phyloP scores from a whole-genome alignment of 495 filamentous ascomycete species.

The Clohesyomyces aquaticus region DNA sequence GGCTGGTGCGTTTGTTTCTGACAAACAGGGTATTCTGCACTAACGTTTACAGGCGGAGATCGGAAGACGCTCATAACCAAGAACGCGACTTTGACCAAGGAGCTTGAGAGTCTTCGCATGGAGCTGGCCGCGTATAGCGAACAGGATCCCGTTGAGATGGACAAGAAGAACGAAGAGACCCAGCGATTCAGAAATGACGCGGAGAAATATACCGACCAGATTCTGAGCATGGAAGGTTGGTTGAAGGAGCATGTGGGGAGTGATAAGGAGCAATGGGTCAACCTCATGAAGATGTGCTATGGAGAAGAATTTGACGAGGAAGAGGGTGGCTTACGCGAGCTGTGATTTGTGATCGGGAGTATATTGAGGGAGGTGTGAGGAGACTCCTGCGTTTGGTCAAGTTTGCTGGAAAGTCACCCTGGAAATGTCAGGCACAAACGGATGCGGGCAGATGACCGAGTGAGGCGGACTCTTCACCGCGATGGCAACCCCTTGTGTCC shows the following conservation, averaged over 20 bases:
- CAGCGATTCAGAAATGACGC: constrained; percentile 53
- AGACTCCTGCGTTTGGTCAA: background rate
- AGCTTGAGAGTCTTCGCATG: constrained; percentile 48
- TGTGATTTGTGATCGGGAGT: constrained; percentile 40
- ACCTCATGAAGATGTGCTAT: constrained; percentile 61
- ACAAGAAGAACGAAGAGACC: constrained; percentile 56
- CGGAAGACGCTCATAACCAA: constrained; percentile 44
- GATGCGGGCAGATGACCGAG: no score
- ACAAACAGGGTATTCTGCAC: background rate
- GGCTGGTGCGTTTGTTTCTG: constrained; percentile 2
- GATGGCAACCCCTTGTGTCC: no score
- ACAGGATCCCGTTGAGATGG: constrained; percentile 57
- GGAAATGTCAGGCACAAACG: no score
- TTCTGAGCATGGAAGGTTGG: constrained; percentile 66
- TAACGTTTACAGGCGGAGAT: constrained; percentile 27
- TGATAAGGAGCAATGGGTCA: constrained; percentile 57
- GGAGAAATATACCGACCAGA: constrained; percentile 65
- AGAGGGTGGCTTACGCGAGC: constrained; percentile 63
- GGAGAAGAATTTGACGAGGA: constrained; percentile 64
- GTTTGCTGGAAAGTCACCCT: no score
- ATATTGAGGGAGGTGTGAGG: background rate
- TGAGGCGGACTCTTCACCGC: background rate
- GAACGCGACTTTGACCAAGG: constrained; percentile 44
- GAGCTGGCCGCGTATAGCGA: constrained; percentile 57
- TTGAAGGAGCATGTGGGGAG: constrained; percentile 54